A percentile compares a stretch with the other conserved stretches of the same genome.
Conservation (phyloP, 768 basidiomycete genomes). For the Lactarius hatsudake region DNA sequence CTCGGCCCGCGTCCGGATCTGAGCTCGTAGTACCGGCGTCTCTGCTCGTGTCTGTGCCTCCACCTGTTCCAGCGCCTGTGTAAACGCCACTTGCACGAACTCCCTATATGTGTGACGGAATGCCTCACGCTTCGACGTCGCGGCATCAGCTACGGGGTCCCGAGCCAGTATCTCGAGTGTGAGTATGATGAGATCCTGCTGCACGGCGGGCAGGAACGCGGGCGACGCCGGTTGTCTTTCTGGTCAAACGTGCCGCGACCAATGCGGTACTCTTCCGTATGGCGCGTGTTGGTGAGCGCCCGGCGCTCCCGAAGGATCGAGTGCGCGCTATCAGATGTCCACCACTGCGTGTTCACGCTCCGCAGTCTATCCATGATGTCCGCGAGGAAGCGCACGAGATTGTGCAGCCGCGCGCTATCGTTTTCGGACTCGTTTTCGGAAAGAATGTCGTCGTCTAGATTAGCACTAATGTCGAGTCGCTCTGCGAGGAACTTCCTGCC, state of each 20-base stretch:
- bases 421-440: too few species aligned
- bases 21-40: too few species aligned
- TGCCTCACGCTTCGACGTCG: neutral
- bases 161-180: neutral
- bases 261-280: neutral
- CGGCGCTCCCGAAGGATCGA: neutral
- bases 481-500: neutral
- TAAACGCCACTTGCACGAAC: neutral
- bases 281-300: neutral
- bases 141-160: neutral
- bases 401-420: neutral
- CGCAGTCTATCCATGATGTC: too few species aligned
- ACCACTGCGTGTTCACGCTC: neutral
- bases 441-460: rapidly evolving
- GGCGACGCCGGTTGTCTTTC: too few species aligned
- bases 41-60: too few species aligned
- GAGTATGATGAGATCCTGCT: neutral
- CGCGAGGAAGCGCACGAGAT: neutral
- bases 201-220: neutral
- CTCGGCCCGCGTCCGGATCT: too few species aligned
- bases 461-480: neutral
- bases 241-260: too few species aligned
- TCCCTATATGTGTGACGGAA: neutral
- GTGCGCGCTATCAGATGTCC: neutral
- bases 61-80: too few species aligned